A percentile compares a stretch with the other conserved stretches of the same genome.
These are phyloP conservation scores for Aureoboletus auriporus DNA, from an alignment of 768 basidiomycete genomes.

Conservation along the genomic window DNA sequence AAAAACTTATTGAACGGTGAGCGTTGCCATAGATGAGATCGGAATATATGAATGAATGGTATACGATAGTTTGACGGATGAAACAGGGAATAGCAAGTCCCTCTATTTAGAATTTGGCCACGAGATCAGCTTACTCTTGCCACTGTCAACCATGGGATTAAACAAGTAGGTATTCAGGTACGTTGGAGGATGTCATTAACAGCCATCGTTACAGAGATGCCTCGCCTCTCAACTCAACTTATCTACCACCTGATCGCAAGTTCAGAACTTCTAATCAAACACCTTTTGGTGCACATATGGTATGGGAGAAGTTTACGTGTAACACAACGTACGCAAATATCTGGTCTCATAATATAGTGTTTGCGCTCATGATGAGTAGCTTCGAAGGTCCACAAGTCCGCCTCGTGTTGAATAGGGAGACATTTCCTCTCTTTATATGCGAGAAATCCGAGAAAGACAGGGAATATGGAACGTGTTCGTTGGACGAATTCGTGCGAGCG, in stretches of 20 bases:
- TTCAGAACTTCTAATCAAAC: slow-evolving; percentile 35
- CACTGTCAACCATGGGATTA: slow-evolving; percentile 35
- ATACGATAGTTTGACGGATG: neutral
- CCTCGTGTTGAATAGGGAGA: slow-evolving; percentile 36
- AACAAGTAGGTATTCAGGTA: slow-evolving; percentile 28
- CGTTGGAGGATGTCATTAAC: neutral
- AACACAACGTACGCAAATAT: slow-evolving; percentile 23
- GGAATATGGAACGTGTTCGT: slow-evolving; percentile 36
- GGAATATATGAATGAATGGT: neutral
- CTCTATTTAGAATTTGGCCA: slow-evolving; percentile 42
- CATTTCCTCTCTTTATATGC: slow-evolving; percentile 36
- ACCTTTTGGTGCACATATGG: slow-evolving; percentile 40
- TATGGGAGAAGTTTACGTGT: slow-evolving; percentile 42
- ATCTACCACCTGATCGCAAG: slow-evolving; percentile 26
- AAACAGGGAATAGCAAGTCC: slow-evolving; percentile 6
- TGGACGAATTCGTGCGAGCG: slow-evolving; percentile 30
- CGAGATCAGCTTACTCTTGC: slow-evolving; percentile 35
- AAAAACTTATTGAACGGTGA: slow-evolving; percentile 29
- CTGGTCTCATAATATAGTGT: neutral
- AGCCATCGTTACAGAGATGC: slow-evolving; percentile 25
- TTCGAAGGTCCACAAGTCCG: slow-evolving; percentile 37
- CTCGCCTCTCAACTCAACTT: slow-evolving; percentile 24
- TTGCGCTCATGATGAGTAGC: slow-evolving; percentile 15
- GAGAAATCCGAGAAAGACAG: slow-evolving; percentile 22
- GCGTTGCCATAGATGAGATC: neutral